These are phyloP conservation scores for Sequoia sempervirens DNA, from an alignment of 75 land plant genomes.

Conservation along the genomic window DNA sequence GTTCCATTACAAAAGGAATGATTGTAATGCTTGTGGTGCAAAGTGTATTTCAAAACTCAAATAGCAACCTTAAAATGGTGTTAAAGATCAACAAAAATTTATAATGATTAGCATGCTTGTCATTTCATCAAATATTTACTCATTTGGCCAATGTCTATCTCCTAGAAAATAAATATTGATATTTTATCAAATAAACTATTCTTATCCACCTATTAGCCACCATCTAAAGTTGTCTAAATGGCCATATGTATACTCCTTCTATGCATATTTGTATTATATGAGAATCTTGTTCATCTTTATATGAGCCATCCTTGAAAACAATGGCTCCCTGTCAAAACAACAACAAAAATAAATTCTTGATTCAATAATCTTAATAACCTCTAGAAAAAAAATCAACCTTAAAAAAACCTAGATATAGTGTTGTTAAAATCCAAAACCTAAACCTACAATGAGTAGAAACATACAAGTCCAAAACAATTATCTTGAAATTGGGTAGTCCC, in stretches of 20 bases:
- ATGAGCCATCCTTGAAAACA: slow-evolving; percentile 71
- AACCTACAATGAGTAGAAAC: not conserved
- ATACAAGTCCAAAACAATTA: not conserved
- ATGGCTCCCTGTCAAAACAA: slow-evolving; percentile 61
- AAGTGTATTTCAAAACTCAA: not conserved
- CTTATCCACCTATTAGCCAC: slow-evolving; percentile 71
- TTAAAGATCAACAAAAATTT: not conserved
- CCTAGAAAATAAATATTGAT: not conserved
- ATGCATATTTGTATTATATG: slow-evolving; percentile 63
- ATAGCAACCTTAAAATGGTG: not conserved
- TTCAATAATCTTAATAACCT: not conserved
- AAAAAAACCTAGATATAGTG: slow-evolving; percentile 2
- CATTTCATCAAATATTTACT: not conserved
- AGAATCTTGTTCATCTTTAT: slow-evolving; percentile 45
- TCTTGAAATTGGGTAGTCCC: not conserved
- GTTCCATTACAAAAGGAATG: slow-evolving; percentile 43
- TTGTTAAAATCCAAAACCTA: not conserved
- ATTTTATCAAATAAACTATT: not conserved
- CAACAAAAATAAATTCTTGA: not conserved
- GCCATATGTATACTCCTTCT: slow-evolving; percentile 98
- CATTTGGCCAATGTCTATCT: not conserved
- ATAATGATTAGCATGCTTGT: not conserved
- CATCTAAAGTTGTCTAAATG: slow-evolving; percentile 90
- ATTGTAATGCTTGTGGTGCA: slow-evolving; percentile 4
- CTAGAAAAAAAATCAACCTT: not conserved